Evolutionary conservation across 768 basidiomycete species (phyloP), one percentile per base, ranked within the genome.

Genomic region (Lactarius sp.): DNA sequence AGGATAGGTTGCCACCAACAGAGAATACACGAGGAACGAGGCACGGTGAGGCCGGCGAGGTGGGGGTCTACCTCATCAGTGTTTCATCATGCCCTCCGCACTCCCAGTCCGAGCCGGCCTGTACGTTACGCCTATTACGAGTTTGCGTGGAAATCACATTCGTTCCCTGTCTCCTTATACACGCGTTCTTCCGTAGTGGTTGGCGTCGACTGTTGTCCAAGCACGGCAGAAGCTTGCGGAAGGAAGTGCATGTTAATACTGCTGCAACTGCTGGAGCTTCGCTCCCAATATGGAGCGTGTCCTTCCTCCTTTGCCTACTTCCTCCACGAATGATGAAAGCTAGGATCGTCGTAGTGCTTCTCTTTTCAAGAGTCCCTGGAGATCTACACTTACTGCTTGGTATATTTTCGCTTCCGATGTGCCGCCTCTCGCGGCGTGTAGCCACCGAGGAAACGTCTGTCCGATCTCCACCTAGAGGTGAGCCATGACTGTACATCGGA

Each of bases 221-320:
- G 34, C 51, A 60, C 42, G 34, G 27, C 20, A 65, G 64, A 65
- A 65, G 59, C 34, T 14, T 31, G 13, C 39, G 20, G 37, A 46
- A 27, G 47, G 64, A 46, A 33, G 37, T 37, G 34, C 54, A 49
- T 33, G 34, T 46, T 39, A 50, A 52, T 31, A 42, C 41, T 39
- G 27, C 36, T 36, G 36, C 54, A 16, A 33, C 36, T 16, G 47
- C 14, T 7, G 16, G 37, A 8, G 20, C 47, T 64, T 64, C 57
- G 52, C 20, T 56, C 54, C 54, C 53, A 52, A 60, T 55, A 55
- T 65, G 54, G 64, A 6, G 54, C 18, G 49, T 18, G 54, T 46
- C 47, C 41, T 56, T 44, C 64, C 63, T 55, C 50, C 49, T 60
- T 60, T 22, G 59, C 44, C 31, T 5, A 27, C 47, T 60, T 52